Evolutionary conservation across 257 asterid genomes (phyloP), one percentile per base, ranked within the genome.

Genomic region (Scutellaria galericulata): DNA sequence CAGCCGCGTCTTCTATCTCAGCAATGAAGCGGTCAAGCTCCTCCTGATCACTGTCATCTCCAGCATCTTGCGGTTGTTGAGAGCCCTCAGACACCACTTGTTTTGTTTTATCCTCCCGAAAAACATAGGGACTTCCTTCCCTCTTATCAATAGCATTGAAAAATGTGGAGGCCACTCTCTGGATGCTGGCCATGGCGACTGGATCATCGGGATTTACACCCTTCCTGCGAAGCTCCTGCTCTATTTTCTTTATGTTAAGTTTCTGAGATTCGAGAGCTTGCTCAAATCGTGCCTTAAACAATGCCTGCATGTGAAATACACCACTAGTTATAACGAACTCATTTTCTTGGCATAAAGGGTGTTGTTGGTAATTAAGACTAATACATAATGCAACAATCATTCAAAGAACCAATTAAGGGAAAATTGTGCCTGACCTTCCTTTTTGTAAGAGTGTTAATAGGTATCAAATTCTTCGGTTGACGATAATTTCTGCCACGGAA

Each of bases 181-280:
- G 98, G 80, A 95, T 95, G 87, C 99, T 95, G 74, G 97, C 99
- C 92, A 93, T 86, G 71, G 98, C 97, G 57, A 89, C 96, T 12
- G 99, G 98, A 75, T 92, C 99, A 11, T 92, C 96, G 6, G 98
- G 99, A 81, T 92, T 95, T 58, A 88, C 83, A 71, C 99, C 99
- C 75, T 84, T 95, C 72, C 94, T 78, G 20, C 97, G 88, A 39
- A 95, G 96, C 74, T 90, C 96, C 75, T 92, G 99, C 76, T 92
- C 99, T 7, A 72, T 79, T 79, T 95, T 90, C 91, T 95, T 90
- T 68, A 95, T 95, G 85, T 95, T 95, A 15, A 92, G 83, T 72
- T 90, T 95, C 83, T 92, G 96, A 51, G 99, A 92, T 72, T 95
- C 98, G 2, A 92, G 95, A 2, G 98, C 99, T 83, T 95, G 99